These are phyloP conservation scores for Erythrophleum fordii DNA, from an alignment of 306 rosid genomes.

Conservation along the genomic window DNA sequence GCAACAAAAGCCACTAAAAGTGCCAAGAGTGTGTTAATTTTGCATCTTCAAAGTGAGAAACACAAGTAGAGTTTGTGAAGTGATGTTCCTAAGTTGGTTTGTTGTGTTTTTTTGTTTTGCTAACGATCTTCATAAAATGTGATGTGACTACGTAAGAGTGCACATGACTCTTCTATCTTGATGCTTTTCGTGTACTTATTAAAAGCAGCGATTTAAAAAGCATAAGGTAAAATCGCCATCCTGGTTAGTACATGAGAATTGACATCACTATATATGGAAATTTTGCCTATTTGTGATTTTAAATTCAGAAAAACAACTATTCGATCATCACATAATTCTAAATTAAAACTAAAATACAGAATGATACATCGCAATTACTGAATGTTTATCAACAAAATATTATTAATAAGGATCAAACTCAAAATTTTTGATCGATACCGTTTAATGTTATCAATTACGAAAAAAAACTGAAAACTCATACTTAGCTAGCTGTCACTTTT, in stretches of 20 bases:
- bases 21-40: background rate
- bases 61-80: background rate
- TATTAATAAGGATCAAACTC: background rate
- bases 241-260: background rate
- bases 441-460: background rate
- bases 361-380: too few relatives aligned
- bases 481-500: constrained; percentile 11
- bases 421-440: background rate
- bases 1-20: constrained; percentile 17
- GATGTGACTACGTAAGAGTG: background rate
- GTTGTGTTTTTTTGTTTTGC: background rate
- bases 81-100: too few relatives aligned
- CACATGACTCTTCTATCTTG: constrained; percentile 33
- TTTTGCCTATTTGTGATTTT: too few relatives aligned
- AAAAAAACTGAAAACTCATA: background rate
- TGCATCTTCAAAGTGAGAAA: background rate
- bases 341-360: too few relatives aligned
- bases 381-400: too few relatives aligned
- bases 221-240: background rate
- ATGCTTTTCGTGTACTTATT: constrained; percentile 43
- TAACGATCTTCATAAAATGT: background rate
- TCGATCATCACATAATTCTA: too few relatives aligned
- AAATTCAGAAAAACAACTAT: too few relatives aligned
- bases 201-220: constrained; percentile 29
- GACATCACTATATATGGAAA: too few relatives aligned